phyloP scores from a whole-genome alignment of 2,329 filamentous ascomycete genomes.

The Sarocladium oryzae region DNA sequence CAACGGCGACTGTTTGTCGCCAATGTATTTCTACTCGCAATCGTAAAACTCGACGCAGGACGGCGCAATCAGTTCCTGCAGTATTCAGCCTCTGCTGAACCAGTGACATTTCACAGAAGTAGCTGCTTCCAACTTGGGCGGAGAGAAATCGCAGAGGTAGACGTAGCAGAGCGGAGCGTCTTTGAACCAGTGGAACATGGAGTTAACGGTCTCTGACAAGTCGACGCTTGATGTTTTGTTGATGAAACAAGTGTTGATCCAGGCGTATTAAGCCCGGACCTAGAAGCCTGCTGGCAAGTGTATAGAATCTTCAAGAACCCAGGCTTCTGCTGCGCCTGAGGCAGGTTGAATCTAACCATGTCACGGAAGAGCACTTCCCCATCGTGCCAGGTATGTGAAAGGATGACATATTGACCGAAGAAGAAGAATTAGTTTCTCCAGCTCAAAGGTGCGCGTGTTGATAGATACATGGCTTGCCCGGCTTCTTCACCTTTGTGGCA shows the following conservation, averaged over 20 bases:
- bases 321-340: background rate
- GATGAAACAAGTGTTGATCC: too few species aligned
- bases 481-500: too few species aligned
- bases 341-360: background rate
- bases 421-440: conserved; percentile 15
- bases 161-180: too few species aligned
- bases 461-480: conserved; percentile 18
- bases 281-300: conserved; percentile 2
- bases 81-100: too few species aligned
- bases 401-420: conserved; percentile 15
- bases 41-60: conserved; percentile 22
- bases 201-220: too few species aligned
- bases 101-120: too few species aligned
- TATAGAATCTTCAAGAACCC: background rate
- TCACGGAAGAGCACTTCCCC: conserved; percentile 16
- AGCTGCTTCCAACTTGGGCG: too few species aligned
- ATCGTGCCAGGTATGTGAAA: conserved; percentile 17
- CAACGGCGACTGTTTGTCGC: conserved; percentile 16
- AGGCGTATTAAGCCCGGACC: conserved; percentile 13
- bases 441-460: conserved; percentile 15
- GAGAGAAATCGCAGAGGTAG: too few species aligned
- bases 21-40: conserved; percentile 19
- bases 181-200: too few species aligned
- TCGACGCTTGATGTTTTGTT: too few species aligned
- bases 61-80: conserved; percentile 55